Percentiles rank a stretch among this genome's conserved stretches.
phyloP scores from a whole-genome alignment of 192 early-diverging fungal species.

The Spinellus fusiger region DNA sequence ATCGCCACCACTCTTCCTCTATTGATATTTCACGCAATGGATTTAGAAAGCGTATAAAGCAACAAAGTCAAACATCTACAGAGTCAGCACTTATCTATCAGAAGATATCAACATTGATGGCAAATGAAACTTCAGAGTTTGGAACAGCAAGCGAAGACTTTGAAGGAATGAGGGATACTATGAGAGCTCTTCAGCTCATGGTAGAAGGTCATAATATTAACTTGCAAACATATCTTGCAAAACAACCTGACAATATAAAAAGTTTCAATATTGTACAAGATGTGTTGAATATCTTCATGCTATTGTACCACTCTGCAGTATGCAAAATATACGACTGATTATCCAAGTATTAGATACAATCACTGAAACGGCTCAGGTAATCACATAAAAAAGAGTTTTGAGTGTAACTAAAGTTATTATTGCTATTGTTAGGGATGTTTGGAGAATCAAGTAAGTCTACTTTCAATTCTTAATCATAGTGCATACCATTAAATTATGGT shows the following conservation, averaged over 20 bases:
- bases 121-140: constrained; percentile 5
- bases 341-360: constrained; percentile 21
- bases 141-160: constrained; percentile 8
- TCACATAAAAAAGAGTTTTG: neutral
- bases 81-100: neutral
- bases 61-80: neutral
- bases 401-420: neutral
- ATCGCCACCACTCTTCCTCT: neutral
- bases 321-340: constrained; percentile 16
- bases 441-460: constrained; percentile 16
- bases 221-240: constrained; percentile 16
- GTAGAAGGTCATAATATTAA: constrained; percentile 21
- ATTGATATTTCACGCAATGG: neutral
- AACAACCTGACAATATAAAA: constrained; percentile 22
- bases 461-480: neutral
- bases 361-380: constrained; percentile 20
- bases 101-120: constrained; percentile 5
- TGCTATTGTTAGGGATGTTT: constrained; percentile 8
- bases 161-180: constrained; percentile 14
- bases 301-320: constrained; percentile 14
- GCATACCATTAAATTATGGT: neutral
- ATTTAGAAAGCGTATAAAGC: neutral
- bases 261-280: constrained; percentile 25
- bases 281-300: constrained; percentile 21
- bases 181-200: constrained; percentile 21